phyloP scores from a whole-genome alignment of 306 rosid genomes.

The Dryas octopetala region DNA sequence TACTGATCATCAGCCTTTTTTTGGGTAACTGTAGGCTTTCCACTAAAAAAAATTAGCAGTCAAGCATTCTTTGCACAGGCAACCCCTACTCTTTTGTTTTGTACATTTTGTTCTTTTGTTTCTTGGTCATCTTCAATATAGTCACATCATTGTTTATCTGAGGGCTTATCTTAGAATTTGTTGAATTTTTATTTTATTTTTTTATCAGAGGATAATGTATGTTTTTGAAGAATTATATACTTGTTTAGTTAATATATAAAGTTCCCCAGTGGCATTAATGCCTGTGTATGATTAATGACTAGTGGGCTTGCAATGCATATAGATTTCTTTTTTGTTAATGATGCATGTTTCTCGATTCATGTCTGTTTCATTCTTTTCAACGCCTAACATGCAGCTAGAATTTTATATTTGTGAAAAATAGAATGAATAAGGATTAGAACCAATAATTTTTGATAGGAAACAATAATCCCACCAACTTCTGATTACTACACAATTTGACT shows the following conservation, averaged over 20 bases:
- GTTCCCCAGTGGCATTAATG: constrained; percentile 3
- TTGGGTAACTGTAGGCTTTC: constrained; percentile 31
- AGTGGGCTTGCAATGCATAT: neutral
- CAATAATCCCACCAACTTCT: neutral
- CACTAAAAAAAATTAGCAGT: constrained; percentile 58
- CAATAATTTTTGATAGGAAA: neutral
- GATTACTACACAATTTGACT: neutral
- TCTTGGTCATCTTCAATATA: constrained; percentile 32
- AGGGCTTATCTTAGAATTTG: constrained; percentile 28
- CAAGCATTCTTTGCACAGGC: constrained; percentile 89
- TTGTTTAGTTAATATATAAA: neutral
- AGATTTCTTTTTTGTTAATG: neutral
- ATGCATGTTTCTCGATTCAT: neutral
- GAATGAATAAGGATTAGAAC: too few species aligned
- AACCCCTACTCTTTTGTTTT: constrained; percentile 47
- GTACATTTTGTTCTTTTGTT: constrained; percentile 40
- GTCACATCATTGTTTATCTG: constrained; percentile 39
- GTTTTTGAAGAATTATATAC: constrained; percentile 22
- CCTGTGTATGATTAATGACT: neutral
- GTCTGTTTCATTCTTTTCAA: neutral
- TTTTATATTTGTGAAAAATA: neutral
- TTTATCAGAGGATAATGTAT: constrained; percentile 20
- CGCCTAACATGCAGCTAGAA: neutral
- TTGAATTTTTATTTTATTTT: constrained; percentile 29
- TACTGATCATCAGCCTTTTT: constrained; percentile 49